Evolutionary conservation across 345 rosid genomes (phyloP), one percentile per base, ranked within the genome.

Genomic region (Barbarea vulgaris): DNA sequence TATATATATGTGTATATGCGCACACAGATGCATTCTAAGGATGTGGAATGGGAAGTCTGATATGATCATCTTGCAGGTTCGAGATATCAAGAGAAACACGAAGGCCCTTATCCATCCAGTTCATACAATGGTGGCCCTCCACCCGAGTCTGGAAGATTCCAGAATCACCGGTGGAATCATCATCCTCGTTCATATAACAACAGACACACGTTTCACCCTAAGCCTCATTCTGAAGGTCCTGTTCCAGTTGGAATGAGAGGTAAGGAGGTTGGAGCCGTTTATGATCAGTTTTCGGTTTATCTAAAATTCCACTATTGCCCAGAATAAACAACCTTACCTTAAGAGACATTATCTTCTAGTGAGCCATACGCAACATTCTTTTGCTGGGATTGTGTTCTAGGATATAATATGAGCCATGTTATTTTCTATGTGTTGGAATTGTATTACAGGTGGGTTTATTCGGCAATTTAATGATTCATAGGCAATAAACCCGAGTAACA

Each of bases 141-240:
- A 6, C 80, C 85, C 17, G 97, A 89, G 42, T 79, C 85, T 39
- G 60, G 81, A 61, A 90, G 96, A 79, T 81, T 72, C 27, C 84
- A 84, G 50, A 86, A 85, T 74, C 84, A 87, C 36, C 86, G 87
- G 58, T 89, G 97, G 99, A 78, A 72, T 47, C 76, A 64, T 67
- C 87, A 87, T 55, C 86, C 92, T n/a, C 87, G 83, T 34, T 81
- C 83, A 28, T 80, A 84, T 84, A 79, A 87, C 80, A 85, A 86
- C 62, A 76, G 92, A 76, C 84, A 82, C 72, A 82, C 85, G 30
- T 83, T 86, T 75, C 90, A 91, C 59, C 67, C 73, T 30, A 80
- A 92, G 81, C 86, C 91, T 2, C 87, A 85, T 69, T 74, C 87
- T 46, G 96, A 88, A 76, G 88, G 88, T 80, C 71, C 79, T 61